Conservation (phyloP, 192 early-diverging fungal species). For the Chytriomyces sp. region DNA sequence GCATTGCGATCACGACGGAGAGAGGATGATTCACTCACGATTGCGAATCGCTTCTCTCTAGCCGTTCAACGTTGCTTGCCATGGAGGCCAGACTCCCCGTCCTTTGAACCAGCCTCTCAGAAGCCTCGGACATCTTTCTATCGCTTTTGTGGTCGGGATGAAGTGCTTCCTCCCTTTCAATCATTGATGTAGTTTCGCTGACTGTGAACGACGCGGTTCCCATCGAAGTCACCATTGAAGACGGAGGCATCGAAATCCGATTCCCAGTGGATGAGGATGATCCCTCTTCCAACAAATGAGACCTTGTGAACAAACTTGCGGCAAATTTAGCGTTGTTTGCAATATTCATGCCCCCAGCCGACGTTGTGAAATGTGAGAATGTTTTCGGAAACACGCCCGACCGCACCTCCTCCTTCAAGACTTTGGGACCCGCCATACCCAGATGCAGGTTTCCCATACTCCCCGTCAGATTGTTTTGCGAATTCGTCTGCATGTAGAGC, state of each 20-base stretch:
- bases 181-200: neutral
- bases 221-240: neutral
- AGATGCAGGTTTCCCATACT: too few species aligned
- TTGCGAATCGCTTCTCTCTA: neutral
- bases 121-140: neutral
- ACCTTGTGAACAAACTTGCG: neutral
- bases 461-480: neutral
- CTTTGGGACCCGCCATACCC: neutral
- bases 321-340: neutral
- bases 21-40: too few species aligned
- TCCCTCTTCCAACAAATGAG: too few species aligned
- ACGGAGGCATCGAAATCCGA: neutral
- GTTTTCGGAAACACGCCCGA: conserved; percentile 3
- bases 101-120: neutral
- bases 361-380: neutral
- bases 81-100: neutral
- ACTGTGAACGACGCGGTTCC: neutral
- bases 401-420: neutral
- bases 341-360: neutral
- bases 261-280: too few species aligned
- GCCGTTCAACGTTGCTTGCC: neutral
- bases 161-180: neutral
- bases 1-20: too few species aligned
- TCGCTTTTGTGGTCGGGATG: too few species aligned
- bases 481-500: neutral